Evolutionary conservation across 805 yeast species (phyloP).

Genomic region (Candida lessepsii): DNA sequence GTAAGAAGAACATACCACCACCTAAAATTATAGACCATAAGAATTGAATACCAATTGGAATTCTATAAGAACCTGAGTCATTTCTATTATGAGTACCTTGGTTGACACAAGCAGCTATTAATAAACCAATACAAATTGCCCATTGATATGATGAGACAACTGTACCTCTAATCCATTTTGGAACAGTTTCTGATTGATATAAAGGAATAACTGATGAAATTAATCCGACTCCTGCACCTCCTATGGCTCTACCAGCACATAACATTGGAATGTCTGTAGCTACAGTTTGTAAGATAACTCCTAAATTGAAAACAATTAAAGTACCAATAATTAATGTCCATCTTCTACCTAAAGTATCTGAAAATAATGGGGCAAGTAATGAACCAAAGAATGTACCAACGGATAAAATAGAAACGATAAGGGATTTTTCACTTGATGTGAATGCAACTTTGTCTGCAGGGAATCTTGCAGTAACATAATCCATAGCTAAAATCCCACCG

Average conservation of each 20-base stretch:
- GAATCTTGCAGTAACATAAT: slow-evolving; percentile 31
- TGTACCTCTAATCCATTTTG: slow-evolving; percentile 46
- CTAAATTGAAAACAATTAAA: slow-evolving; percentile 35
- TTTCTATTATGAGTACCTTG: slow-evolving; percentile 35
- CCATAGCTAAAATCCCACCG: slow-evolving; percentile 42
- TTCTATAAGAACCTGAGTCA: slow-evolving; percentile 41
- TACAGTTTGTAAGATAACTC: slow-evolving; percentile 39
- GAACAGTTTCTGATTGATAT: slow-evolving; percentile 41
- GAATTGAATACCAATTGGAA: slow-evolving; percentile 41
- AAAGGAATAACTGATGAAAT: slow-evolving; percentile 40
- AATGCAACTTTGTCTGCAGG: slow-evolving; percentile 16
- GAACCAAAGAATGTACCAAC: slow-evolving; percentile 45
- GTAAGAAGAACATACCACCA: slow-evolving; percentile 34
- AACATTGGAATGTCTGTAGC: slow-evolving; percentile 35
- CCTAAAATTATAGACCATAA: slow-evolving; percentile 37
- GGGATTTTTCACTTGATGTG: slow-evolving; percentile 22
- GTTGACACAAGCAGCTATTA: slow-evolving; percentile 38
- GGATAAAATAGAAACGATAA: slow-evolving; percentile 30
- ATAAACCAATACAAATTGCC: slow-evolving; percentile 41
- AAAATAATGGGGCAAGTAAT: slow-evolving; percentile 33
- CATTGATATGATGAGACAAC: slow-evolving; percentile 41
- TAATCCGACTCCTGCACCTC: slow-evolving; percentile 45
- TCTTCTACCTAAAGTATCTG: slow-evolving; percentile 40
- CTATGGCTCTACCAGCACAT: slow-evolving; percentile 42
- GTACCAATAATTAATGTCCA: slow-evolving; percentile 36